phyloP scores from a whole-genome alignment of 805 yeast species.

The Cyberlindnera xylosilytica region DNA sequence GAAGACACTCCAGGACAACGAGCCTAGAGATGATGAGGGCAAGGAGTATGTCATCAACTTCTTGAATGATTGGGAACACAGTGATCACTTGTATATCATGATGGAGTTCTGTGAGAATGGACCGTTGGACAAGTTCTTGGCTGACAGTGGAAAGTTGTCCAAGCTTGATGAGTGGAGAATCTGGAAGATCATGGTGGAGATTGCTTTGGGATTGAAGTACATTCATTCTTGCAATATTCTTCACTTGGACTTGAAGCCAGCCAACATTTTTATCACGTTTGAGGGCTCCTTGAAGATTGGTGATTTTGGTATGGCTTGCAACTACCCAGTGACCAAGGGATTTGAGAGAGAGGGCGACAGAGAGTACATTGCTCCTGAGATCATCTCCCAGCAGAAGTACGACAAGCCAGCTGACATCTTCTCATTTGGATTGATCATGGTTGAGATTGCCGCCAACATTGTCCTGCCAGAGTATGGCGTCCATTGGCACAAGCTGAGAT shows the following conservation, averaged over 20 bases:
- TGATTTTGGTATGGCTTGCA: conserved; percentile 93
- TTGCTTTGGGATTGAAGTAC: conserved; percentile 72
- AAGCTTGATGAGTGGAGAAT: conserved; percentile 94
- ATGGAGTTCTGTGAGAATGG: conserved; percentile 96
- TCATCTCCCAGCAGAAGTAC: conserved; percentile 75
- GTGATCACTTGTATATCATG: conserved; percentile 79
- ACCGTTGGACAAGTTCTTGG: conserved; percentile 73
- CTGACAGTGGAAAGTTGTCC: conserved; percentile 70
- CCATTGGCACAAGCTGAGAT: conserved; percentile 92
- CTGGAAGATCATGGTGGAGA: conserved; percentile 91
- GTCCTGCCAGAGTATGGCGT: conserved; percentile 93
- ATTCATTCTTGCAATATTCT: conserved; percentile 75
- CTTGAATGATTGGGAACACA: conserved; percentile 82
- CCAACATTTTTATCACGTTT: conserved; percentile 89
- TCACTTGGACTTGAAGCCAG: conserved; percentile 93
- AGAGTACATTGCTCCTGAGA: conserved; percentile 96
- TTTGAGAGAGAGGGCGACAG: conserved; percentile 96
- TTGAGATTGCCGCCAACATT: conserved; percentile 95
- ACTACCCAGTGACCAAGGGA: conserved; percentile 59
- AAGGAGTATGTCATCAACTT: conserved; percentile 75
- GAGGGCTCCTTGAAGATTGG: conserved; percentile 94
- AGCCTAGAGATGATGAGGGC: conserved; percentile 51
- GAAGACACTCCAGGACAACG: conserved; percentile 37
- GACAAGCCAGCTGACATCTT: conserved; percentile 93
- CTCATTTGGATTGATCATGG: conserved; percentile 88